phyloP scores from a whole-genome alignment of 2,329 filamentous ascomycete genomes.

The Parascedosporium putredinis region DNA sequence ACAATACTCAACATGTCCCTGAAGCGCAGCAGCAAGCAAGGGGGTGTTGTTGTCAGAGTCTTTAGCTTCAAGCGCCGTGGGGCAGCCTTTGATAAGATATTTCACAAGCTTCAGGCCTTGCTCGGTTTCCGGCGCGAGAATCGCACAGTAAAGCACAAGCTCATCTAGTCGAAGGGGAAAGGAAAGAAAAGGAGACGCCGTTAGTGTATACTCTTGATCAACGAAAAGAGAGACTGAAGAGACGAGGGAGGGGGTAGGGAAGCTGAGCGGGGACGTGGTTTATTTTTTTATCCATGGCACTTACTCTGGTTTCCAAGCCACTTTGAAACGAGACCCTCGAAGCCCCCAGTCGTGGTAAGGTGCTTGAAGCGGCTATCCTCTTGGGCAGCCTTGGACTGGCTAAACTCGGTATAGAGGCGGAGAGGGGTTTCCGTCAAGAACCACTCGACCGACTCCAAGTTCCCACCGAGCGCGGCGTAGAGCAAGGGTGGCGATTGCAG shows the following conservation, averaged over 20 bases:
- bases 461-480: constrained; percentile 44
- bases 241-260: no score
- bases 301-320: constrained; percentile 53
- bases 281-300: no score
- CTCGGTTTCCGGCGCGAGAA: constrained; percentile 32
- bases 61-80: constrained; percentile 52
- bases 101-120: constrained; percentile 46
- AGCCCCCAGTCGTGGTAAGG: constrained; percentile 49
- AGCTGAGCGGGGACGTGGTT: no score
- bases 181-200: no score
- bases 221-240: no score
- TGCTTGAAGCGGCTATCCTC: constrained; percentile 53
- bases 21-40: constrained; percentile 53
- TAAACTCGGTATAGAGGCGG: constrained; percentile 59
- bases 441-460: constrained; percentile 63
- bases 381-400: constrained; percentile 43
- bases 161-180: constrained; percentile 36
- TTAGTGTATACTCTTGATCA: no score
- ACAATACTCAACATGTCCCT: constrained; percentile 42
- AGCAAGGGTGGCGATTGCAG: constrained; percentile 48
- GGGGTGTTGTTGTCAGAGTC: constrained; percentile 52
- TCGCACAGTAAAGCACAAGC: constrained; percentile 55
- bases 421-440: constrained; percentile 62
- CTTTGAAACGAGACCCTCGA: constrained; percentile 50
- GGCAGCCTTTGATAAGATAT: constrained; percentile 54